Evolutionary conservation across 805 yeast genomes (phyloP), one percentile per base, ranked within the genome.

Genomic region (Monosporozyma solicola): DNA sequence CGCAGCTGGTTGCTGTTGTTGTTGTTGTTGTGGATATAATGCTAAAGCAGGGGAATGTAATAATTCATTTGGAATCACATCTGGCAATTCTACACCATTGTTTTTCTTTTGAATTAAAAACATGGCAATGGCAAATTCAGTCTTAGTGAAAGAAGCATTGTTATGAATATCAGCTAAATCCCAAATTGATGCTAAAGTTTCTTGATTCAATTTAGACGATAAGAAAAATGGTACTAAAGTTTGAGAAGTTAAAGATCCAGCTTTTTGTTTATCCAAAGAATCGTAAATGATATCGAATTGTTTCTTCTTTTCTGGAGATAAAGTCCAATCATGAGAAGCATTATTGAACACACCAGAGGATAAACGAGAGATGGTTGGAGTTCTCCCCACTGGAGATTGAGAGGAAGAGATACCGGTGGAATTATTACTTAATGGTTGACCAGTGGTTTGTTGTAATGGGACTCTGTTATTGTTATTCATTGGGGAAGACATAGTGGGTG

Each of bases 121-220:
- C 88, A 94, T 85, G 16, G 98, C 97, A 64, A 94, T 84, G 2
- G 95, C 83, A 68, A 94, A 94, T 67, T 94, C 99, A 58, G 80
- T 75, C 61, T 79, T 81, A 49, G 87, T 77, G 64, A 94, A 89
- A 44, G 78, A 78, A 27, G 97, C 97, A 46, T 87, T 81, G 68
- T 89, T 89, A 59, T 87, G 85, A 56, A 89, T 78, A 67, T 94
- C 97, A 9, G 98, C 82, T 59, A 94, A 75, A 70, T 94, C 99
- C 99, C 99, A 94, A 45, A 92, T 83, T 25, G 81, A 72, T 1
- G 98, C 99, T 57, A 94, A 77, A 22, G 81, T 83, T 50, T 87
- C 91, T 62, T 91, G 96, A 50, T 83, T 78, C 55, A 94, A 78
- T 56, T 87, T 86, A 2, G 98, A 92, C 9, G 94, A 85, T 76